These are phyloP conservation scores for Globisporangium splendens DNA, from an alignment of 352 stramenopile species.

Conservation along the genomic window DNA sequence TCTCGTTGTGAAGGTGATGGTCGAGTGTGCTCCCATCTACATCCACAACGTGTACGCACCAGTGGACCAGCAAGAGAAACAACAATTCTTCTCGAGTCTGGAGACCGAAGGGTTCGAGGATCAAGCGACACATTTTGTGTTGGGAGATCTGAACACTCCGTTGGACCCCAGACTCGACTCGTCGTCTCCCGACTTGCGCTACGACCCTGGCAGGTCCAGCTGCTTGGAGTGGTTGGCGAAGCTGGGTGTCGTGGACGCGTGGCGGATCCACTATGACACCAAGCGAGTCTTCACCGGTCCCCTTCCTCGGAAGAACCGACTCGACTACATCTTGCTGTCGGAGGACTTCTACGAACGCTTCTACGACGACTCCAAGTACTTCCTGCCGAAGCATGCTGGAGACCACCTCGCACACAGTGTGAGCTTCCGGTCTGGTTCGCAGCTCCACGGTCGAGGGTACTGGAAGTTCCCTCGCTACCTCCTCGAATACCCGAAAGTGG, in stretches of 20 bases:
- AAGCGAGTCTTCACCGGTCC: constrained; percentile 7
- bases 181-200: background rate
- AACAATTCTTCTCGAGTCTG: constrained; percentile 7
- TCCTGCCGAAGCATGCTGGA: background rate
- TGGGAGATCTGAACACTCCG: constrained; percentile 16
- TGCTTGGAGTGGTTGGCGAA: constrained; percentile 15
- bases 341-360: background rate
- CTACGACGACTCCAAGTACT: constrained; percentile 1
- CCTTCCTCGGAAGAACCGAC: constrained; percentile 11
- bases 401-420: constrained; percentile 14
- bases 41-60: constrained; percentile 16
- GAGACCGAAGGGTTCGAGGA: constrained; percentile 9
- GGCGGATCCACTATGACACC: constrained; percentile 10
- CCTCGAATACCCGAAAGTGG: constrained; percentile 9
- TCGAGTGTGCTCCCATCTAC: constrained; percentile 4
- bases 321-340: constrained; percentile 24
- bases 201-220: constrained; percentile 12
- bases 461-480: constrained; percentile 9
- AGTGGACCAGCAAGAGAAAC: background rate
- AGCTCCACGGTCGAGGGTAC: constrained; percentile 8
- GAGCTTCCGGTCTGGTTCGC: background rate
- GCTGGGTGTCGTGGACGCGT: background rate
- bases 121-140: constrained; percentile 5
- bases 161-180: constrained; percentile 12
- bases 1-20: constrained; percentile 5